These are phyloP conservation scores for Quillaja saponaria DNA, from an alignment of 306 rosid species.

Conservation along the genomic window DNA sequence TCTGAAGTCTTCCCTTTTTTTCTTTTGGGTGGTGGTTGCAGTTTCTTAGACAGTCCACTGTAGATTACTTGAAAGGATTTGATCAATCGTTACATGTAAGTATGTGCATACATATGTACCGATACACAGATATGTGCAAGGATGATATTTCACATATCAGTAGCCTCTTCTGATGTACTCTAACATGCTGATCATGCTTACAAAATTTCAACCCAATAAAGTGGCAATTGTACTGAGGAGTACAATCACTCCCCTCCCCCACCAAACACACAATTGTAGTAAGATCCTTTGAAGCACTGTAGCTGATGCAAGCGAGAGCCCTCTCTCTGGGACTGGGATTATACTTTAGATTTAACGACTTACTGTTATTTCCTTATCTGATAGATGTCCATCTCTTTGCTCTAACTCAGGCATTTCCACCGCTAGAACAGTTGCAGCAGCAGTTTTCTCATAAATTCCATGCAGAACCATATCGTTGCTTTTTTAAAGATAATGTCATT, in stretches of 20 bases:
- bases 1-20: slow-evolving; percentile 32
- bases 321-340: background rate
- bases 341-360: background rate
- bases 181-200: no score
- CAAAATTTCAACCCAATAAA: no score
- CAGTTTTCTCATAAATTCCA: slow-evolving; percentile 60
- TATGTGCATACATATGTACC: background rate
- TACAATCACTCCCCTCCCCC: no score
- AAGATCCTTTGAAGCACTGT: no score
- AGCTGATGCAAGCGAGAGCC: no score
- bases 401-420: slow-evolving; percentile 64
- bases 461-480: slow-evolving; percentile 49
- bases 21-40: slow-evolving; percentile 45
- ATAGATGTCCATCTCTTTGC: slow-evolving; percentile 27
- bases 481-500: slow-evolving; percentile 54
- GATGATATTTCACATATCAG: slow-evolving; percentile 10
- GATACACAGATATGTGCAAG: slow-evolving; percentile 12
- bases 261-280: no score
- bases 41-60: slow-evolving; percentile 83
- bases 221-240: no score
- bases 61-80: slow-evolving; percentile 67
- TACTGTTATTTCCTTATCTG: slow-evolving; percentile 20
- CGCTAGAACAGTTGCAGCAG: slow-evolving; percentile 74
- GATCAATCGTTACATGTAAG: slow-evolving; percentile 83
- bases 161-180: slow-evolving; percentile 12